phyloP scores from a whole-genome alignment of 257 asterid genomes.

The Osmanthus fragrans region DNA sequence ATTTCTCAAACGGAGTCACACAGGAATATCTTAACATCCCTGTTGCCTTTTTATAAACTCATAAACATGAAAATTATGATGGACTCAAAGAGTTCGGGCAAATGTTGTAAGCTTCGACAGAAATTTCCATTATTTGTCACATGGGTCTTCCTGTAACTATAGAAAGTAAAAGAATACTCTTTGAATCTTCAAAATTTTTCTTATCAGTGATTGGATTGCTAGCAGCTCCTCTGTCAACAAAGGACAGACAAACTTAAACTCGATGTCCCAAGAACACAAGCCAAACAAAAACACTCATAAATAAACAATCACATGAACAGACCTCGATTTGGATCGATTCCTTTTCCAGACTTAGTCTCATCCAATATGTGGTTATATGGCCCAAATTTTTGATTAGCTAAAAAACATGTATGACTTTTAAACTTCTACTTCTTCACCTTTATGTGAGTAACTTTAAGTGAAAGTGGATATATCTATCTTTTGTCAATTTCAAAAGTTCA shows the following conservation, averaged over 20 bases:
- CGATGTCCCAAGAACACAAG: slow-evolving; percentile 5
- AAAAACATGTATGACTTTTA: background rate
- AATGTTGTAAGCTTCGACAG: no score
- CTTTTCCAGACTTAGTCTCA: slow-evolving; percentile 4
- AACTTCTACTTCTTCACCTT: background rate
- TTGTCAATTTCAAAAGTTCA: background rate
- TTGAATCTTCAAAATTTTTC: background rate
- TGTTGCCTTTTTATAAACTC: background rate
- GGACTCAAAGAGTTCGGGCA: no score
- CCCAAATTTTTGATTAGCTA: background rate
- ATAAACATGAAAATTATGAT: background rate
- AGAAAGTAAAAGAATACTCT: background rate
- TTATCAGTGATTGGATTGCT: background rate
- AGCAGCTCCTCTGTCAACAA: slow-evolving; percentile 5
- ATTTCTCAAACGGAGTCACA: background rate
- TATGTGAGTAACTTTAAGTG: background rate
- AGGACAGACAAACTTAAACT: background rate
- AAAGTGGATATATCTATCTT: background rate
- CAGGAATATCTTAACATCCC: background rate
- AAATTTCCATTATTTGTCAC: no score
- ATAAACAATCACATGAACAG: background rate
- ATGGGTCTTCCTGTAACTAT: no score
- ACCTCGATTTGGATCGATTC: background rate
- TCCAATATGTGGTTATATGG: background rate
- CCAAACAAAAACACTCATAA: background rate